Evolutionary conservation across 176 grass and related monocot genomes (phyloP).

Genomic region (Aegilops bicornis): DNA sequence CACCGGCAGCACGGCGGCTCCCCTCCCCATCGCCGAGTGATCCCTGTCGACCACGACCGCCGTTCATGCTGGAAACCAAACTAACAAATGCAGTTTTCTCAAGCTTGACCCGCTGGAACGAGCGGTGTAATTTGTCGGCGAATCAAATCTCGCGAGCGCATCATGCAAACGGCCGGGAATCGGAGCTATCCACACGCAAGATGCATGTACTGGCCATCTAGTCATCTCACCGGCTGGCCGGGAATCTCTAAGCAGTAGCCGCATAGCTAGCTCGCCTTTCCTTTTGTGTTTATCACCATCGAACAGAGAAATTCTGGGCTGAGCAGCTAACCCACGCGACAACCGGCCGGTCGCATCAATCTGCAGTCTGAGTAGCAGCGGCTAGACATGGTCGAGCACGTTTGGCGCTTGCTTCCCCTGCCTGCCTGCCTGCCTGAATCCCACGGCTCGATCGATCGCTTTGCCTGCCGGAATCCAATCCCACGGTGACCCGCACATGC

Average conservation of each 20-base stretch:
- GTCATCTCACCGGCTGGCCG: not conserved
- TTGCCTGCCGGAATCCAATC: conserved; percentile 7
- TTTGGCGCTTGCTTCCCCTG: not conserved
- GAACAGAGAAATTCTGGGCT: not conserved
- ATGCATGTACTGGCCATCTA: not conserved
- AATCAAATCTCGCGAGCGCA: not conserved
- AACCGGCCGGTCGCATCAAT: not conserved
- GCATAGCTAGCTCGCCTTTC: not conserved
- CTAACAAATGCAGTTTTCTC: not conserved
- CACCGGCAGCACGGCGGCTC: not conserved
- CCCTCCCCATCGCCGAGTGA: not conserved
- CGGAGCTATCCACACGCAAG: not conserved
- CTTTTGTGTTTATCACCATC: not conserved
- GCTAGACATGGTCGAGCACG: not conserved
- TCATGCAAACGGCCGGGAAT: not conserved
- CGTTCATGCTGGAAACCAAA: not conserved
- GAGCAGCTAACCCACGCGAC: too few relatives aligned
- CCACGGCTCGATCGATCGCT: not conserved
- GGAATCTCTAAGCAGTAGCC: not conserved
- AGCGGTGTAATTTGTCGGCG: not conserved
- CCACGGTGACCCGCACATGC: not conserved
- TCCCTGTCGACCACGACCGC: not conserved
- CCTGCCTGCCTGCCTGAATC: too few relatives aligned
- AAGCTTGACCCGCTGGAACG: not conserved
- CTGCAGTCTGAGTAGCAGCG: not conserved